Conservation (phyloP, 2,329 filamentous ascomycete species). For the Xenoacremonium recifei region DNA sequence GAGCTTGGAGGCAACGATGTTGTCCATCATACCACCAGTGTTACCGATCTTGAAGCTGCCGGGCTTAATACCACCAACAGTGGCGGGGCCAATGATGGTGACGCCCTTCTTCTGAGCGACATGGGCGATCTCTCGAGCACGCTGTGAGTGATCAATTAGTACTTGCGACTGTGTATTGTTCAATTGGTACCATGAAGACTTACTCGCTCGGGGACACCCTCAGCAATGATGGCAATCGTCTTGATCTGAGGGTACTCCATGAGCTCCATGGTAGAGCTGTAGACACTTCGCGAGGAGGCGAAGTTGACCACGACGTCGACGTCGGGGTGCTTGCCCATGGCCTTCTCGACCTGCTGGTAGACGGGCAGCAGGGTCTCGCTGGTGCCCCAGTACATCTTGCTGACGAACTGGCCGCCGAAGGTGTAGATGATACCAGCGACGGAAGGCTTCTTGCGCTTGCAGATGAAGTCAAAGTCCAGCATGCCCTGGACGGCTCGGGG, state of each 20-base stretch:
- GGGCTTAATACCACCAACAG: conserved; percentile 98
- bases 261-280: conserved; percentile 96
- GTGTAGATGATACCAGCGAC: conserved; percentile 99
- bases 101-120: conserved; percentile 97
- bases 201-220: conserved; percentile 97
- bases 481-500: conserved; percentile 88
- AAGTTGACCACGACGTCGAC: conserved; percentile 99
- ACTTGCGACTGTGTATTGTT: not conserved
- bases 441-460: conserved; percentile 95
- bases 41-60: conserved; percentile 99
- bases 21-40: conserved; percentile 99
- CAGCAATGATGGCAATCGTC: conserved; percentile 98
- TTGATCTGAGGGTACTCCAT: conserved; percentile 97
- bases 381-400: conserved; percentile 99
- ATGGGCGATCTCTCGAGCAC: conserved; percentile 96
- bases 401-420: conserved; percentile 99
- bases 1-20: conserved; percentile 99
- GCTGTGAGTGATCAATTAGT: conserved; percentile 46
- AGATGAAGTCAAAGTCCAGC: conserved; percentile 99
- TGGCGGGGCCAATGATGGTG: conserved; percentile 97
- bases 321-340: conserved; percentile 92
- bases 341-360: conserved; percentile 92
- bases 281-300: conserved; percentile 96
- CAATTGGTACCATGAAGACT: conserved; percentile 43
- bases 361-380: conserved; percentile 98